Conservation (phyloP, 108 stramenopile genomes). For the Fistulifera pelliculosa region DNA sequence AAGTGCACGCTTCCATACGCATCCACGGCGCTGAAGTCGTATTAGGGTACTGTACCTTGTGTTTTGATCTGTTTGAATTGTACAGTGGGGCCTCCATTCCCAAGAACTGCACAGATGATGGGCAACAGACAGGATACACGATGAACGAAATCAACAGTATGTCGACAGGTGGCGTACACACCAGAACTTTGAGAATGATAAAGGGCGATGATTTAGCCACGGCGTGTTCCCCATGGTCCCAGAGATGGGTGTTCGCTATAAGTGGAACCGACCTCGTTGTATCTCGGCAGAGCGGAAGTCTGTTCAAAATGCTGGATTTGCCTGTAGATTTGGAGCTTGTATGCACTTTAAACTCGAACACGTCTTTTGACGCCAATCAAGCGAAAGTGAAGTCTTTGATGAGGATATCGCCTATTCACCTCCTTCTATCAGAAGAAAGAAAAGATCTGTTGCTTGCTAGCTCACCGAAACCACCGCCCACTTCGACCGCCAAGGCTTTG, state of each 20-base stretch:
- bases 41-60: too few species aligned
- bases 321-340: slow-evolving; percentile 35
- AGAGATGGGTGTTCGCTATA: not conserved
- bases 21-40: slow-evolving; percentile 24
- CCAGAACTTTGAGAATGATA: too few species aligned
- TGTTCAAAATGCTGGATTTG: slow-evolving; percentile 10
- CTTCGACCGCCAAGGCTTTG: not conserved
- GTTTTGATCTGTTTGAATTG: not conserved
- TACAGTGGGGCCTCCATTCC: slow-evolving; percentile 9
- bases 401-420: slow-evolving; percentile 30
- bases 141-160: too few species aligned
- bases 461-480: not conserved
- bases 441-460: slow-evolving; percentile 1
- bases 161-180: too few species aligned
- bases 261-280: not conserved
- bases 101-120: not conserved
- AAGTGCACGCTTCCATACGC: slow-evolving; percentile 14
- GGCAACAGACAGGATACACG: not conserved
- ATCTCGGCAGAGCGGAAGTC: not conserved
- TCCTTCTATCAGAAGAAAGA: slow-evolving; percentile 26
- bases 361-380: slow-evolving; percentile 21
- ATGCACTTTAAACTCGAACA: slow-evolving; percentile 9
- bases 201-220: too few species aligned
- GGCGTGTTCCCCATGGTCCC: too few species aligned
- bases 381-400: slow-evolving; percentile 27